These are phyloP conservation scores for Durotheca rogersii DNA, from an alignment of 495 filamentous ascomycete species.

Conservation along the genomic window DNA sequence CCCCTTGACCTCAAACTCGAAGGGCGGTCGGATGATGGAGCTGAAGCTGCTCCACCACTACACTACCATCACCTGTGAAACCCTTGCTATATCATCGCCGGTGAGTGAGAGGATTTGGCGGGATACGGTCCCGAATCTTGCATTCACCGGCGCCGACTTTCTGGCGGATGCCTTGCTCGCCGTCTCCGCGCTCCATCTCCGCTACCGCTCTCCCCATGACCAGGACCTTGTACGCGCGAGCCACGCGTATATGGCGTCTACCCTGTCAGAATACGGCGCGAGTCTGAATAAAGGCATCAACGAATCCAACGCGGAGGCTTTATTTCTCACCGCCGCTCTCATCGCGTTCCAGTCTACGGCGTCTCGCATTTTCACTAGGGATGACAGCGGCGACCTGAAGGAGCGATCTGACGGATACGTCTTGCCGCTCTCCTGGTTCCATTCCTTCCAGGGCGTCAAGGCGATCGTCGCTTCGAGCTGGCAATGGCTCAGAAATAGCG, in stretches of 20 bases:
- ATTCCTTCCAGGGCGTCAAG: slow-evolving; percentile 61
- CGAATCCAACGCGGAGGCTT: slow-evolving; percentile 53
- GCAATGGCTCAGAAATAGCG: slow-evolving; percentile 54
- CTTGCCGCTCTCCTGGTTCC: slow-evolving; percentile 57
- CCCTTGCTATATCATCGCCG: slow-evolving; percentile 50
- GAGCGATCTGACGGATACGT: slow-evolving; percentile 40
- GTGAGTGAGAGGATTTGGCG: slow-evolving; percentile 54
- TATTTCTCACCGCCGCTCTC: slow-evolving; percentile 55
- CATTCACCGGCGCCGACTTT: slow-evolving; percentile 53
- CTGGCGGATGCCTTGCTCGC: slow-evolving; percentile 58
- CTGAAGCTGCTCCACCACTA: slow-evolving; percentile 57
- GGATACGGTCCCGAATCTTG: slow-evolving; percentile 54
- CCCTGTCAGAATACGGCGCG: slow-evolving; percentile 54
- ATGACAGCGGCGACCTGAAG: slow-evolving; percentile 37
- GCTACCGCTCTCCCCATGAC: slow-evolving; percentile 50
- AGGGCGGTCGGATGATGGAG: slow-evolving; percentile 50
- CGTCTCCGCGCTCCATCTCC: slow-evolving; percentile 57
- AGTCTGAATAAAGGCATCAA: slow-evolving; percentile 51
- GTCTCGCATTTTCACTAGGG: slow-evolving; percentile 52
- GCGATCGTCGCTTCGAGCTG: slow-evolving; percentile 52
- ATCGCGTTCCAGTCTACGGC: slow-evolving; percentile 61
- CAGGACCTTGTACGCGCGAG: slow-evolving; percentile 54
- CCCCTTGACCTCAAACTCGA: slow-evolving; percentile 38
- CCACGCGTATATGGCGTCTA: slow-evolving; percentile 59
- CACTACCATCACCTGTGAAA: slow-evolving; percentile 54